Conservation (phyloP, 2,329 filamentous ascomycete genomes). For the Escovopsis sp. region DNA sequence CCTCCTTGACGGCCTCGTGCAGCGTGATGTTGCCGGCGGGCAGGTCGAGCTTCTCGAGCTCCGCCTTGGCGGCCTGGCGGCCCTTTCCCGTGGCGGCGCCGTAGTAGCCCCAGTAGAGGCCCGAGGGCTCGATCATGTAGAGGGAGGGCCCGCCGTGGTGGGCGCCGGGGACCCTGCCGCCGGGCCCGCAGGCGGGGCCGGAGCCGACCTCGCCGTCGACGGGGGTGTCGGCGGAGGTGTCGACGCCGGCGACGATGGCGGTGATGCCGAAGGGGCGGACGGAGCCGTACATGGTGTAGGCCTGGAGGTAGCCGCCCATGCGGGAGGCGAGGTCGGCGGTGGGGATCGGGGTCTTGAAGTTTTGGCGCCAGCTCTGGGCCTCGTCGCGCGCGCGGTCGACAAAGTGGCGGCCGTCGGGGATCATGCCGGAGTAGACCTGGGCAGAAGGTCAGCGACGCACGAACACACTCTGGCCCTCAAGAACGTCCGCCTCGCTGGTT, state of each 20-base stretch:
- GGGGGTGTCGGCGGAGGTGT: constrained; percentile 68
- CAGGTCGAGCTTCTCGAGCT: constrained; percentile 94
- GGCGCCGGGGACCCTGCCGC: constrained; percentile 59
- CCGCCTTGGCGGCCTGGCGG: constrained; percentile 89
- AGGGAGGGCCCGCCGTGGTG: constrained; percentile 79
- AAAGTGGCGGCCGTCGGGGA: constrained; percentile 92
- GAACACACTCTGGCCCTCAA: no score
- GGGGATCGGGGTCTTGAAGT: constrained; percentile 90
- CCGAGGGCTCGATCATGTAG: constrained; percentile 98
- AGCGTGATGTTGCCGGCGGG: constrained; percentile 61
- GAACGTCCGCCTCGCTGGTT: no score
- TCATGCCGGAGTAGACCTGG: constrained; percentile 86
- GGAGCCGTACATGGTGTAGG: constrained; percentile 92
- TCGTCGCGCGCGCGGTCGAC: constrained; percentile 89
- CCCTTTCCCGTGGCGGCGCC: constrained; percentile 95
- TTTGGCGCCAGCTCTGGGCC: constrained; percentile 75
- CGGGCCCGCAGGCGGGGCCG: constrained; percentile 64
- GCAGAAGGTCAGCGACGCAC: no score
- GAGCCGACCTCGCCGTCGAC: constrained; percentile 84
- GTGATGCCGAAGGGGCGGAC: constrained; percentile 96
- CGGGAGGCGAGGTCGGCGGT: constrained; percentile 76
- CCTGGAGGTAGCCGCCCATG: constrained; percentile 92
- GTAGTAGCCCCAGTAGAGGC: constrained; percentile 97
- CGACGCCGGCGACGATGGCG: constrained; percentile 84
- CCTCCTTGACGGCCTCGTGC: constrained; percentile 84